Evolutionary conservation across 768 basidiomycete species (phyloP), one percentile per base, ranked within the genome.

Genomic region (Suillus lakei): DNA sequence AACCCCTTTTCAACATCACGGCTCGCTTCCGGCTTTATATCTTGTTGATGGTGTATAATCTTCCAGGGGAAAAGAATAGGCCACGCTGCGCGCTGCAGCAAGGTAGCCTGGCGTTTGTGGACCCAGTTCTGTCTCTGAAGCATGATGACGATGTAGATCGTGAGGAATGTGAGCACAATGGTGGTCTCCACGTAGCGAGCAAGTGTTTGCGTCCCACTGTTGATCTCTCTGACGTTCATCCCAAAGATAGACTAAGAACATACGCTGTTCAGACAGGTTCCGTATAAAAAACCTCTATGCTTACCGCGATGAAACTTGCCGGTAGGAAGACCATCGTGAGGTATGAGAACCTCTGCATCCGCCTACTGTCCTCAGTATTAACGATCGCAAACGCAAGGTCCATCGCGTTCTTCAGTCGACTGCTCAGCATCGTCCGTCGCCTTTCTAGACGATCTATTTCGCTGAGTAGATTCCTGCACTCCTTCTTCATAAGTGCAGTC

Each of bases 311-410:
- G 60, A 86, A 84, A 6, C 79, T 78, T 3, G 83, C 80, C 0
- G 86, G 85, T 16, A 86, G 76, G 71, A 86, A 87, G 32, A 84
- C 70, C 83, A 86, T 85, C 0, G 84, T 85, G 4, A 87, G 72
- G 63, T 84, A 85, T 0, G 83, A 76, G 28, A 86, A 32, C 18
- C 32, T 38, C 28, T 26, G 72, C 82, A 84, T 85, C n/a, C 76
- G 78, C 63, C 74, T 77, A 72, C 82, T 84, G 66, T 87, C 85
- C 16, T 71, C 73, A 53, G 85, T 83, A 63, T 84, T 85, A 26
- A 86, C 83, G 38, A 77, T 81, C 64, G 82, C 83, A 70, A 87
- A 87, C 36, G 66, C 66, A 36, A 71, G 44, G 26, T 71, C 60
- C 64, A 67, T 70, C 36, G 64, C 67, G 55, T 71, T 71, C 53